Conservation (phyloP, 1,284 basidiomycete genomes). For the Cryptococcus maquisensis region DNA sequence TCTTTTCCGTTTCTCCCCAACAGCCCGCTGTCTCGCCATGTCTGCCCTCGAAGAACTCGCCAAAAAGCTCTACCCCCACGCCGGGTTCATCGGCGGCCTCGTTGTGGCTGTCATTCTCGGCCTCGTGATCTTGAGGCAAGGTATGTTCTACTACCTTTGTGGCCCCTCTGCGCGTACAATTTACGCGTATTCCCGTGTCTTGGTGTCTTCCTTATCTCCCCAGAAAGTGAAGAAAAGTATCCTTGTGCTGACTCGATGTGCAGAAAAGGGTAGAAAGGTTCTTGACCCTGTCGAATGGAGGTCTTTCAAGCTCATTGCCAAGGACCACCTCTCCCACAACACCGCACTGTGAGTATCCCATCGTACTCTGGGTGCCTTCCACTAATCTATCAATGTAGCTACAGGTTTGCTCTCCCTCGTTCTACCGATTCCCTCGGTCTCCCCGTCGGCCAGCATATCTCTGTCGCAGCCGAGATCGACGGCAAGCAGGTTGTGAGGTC, state of each 20-base stretch:
- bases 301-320: slow-evolving; percentile 74
- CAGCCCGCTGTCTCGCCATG: slow-evolving; percentile 1
- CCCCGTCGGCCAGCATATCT: slow-evolving; percentile 95
- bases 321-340: slow-evolving; percentile 85
- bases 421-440: slow-evolving; percentile 76
- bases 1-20: background rate
- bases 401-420: slow-evolving; percentile 80
- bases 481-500: slow-evolving; percentile 86
- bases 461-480: slow-evolving; percentile 80
- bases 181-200: background rate
- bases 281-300: slow-evolving; percentile 59
- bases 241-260: background rate
- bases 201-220: background rate
- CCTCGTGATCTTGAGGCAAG: slow-evolving; percentile 7
- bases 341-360: slow-evolving; percentile 70
- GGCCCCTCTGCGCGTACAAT: background rate
- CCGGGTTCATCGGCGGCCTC: slow-evolving; percentile 21
- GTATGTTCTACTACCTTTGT: slow-evolving; percentile 1
- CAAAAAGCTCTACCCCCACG: slow-evolving; percentile 15
- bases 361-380: background rate
- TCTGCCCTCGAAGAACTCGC: slow-evolving; percentile 7
- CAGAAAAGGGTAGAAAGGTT: slow-evolving; percentile 17
- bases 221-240: background rate
- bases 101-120: slow-evolving; percentile 16
- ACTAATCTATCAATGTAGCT: slow-evolving; percentile 54